phyloP scores from a whole-genome alignment of 2,329 filamentous ascomycete species.

The Cercospora sesami region DNA sequence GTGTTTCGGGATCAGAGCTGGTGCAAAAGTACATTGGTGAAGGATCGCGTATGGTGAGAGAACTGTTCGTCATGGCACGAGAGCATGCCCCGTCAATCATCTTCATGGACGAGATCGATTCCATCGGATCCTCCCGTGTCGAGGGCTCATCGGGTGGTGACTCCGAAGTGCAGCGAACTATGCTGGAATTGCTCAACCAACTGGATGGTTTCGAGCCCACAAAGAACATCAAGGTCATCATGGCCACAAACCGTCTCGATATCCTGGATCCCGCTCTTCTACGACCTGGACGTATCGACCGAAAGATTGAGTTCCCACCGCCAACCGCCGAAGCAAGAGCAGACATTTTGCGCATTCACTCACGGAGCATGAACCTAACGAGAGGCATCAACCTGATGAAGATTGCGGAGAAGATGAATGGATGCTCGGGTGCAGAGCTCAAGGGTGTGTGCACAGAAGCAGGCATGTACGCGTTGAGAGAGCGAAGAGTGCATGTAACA shows the following conservation, averaged over 20 bases:
- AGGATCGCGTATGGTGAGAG: conserved; percentile 95
- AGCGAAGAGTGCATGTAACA: conserved; percentile 94
- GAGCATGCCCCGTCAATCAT: conserved; percentile 98
- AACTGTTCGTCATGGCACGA: conserved; percentile 98
- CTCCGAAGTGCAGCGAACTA: conserved; percentile 96
- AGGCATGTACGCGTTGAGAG: conserved; percentile 95
- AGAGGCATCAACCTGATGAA: conserved; percentile 96
- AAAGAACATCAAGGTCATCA: conserved; percentile 97
- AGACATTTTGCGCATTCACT: conserved; percentile 97
- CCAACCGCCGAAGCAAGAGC: conserved; percentile 94
- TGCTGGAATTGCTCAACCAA: conserved; percentile 97
- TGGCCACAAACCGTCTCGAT: conserved; percentile 97
- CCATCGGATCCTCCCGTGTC: conserved; percentile 93
- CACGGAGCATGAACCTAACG: conserved; percentile 96
- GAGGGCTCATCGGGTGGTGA: conserved; percentile 94
- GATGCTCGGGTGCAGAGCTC: conserved; percentile 92
- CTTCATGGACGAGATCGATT: conserved; percentile 99
- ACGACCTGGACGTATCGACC: conserved; percentile 94
- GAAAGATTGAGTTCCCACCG: conserved; percentile 98
- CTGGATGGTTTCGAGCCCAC: conserved; percentile 98
- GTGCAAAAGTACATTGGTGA: conserved; percentile 99
- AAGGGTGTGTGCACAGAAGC: conserved; percentile 99
- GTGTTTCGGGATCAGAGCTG: conserved; percentile 91
- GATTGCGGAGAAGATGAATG: conserved; percentile 99
- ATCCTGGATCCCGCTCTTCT: conserved; percentile 94